Percentiles rank a stretch among this genome's conserved stretches.
Conservation (phyloP, 2,329 filamentous ascomycete species). For the Trichophaea hybrida region DNA sequence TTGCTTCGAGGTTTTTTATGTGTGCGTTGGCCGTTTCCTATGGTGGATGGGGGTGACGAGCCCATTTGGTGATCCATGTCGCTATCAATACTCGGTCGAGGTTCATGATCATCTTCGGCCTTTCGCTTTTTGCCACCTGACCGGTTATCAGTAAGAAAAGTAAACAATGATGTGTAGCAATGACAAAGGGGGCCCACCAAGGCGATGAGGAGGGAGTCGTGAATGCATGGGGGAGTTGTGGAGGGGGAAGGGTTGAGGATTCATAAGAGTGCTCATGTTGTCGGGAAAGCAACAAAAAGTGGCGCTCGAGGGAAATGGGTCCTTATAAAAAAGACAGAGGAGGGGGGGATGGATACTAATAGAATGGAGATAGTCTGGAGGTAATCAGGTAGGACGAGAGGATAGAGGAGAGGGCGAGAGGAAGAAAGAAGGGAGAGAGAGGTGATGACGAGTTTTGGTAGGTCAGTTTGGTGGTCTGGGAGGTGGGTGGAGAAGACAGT, state of each 20-base stretch:
- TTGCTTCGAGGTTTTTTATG: conserved; percentile 54
- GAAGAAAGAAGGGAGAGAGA: not conserved
- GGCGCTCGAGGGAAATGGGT: not conserved
- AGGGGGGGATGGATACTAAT: not conserved
- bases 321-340: not conserved
- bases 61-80: conserved; percentile 59
- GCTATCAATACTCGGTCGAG: conserved; percentile 27
- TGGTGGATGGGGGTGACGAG: conserved; percentile 66
- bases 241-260: conserved; percentile 32
- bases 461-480: not conserved
- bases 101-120: conserved; percentile 59
- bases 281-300: not conserved
- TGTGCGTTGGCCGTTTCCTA: conserved; percentile 35
- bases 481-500: not conserved
- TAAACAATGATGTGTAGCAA: not conserved
- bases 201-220: conserved; percentile 45
- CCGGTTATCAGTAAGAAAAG: conserved; percentile 5
- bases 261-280: conserved; percentile 21
- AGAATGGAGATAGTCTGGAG: not conserved
- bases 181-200: conserved; percentile 34
- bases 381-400: conserved; percentile 2
- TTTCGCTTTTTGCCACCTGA: conserved; percentile 59
- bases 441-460: not conserved
- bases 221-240: conserved; percentile 49
- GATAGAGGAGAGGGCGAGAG: not conserved